phyloP scores from a whole-genome alignment of 495 filamentous ascomycete species.

The Choiromyces venosus region DNA sequence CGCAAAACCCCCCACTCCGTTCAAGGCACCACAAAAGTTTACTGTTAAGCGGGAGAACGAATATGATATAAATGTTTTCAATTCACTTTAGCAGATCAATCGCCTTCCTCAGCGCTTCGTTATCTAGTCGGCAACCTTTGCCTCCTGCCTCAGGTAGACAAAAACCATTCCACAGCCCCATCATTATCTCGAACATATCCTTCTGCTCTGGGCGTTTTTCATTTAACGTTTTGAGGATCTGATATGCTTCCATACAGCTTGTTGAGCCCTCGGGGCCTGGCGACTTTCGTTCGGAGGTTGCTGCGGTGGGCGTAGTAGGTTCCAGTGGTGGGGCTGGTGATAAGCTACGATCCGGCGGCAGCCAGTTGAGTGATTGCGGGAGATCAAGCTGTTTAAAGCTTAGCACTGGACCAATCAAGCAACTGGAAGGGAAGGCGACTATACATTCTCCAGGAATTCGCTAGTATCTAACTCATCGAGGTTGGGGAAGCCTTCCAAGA shows the following conservation, averaged over 20 bases:
- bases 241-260: slow-evolving; percentile 24
- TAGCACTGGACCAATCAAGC: not conserved
- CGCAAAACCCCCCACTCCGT: too few relatives aligned
- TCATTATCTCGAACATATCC: slow-evolving; percentile 31
- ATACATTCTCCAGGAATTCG: not conserved
- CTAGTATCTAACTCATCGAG: not conserved
- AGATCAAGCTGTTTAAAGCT: not conserved
- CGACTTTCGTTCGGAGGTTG: not conserved
- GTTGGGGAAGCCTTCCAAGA: not conserved
- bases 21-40: not conserved
- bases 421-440: not conserved
- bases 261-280: not conserved
- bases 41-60: not conserved
- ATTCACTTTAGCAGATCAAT: slow-evolving; percentile 19
- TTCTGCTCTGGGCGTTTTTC: slow-evolving; percentile 18
- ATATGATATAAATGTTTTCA: not conserved
- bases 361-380: not conserved
- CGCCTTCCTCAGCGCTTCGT: slow-evolving; percentile 17
- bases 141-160: slow-evolving; percentile 9
- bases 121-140: slow-evolving; percentile 26
- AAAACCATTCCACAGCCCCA: slow-evolving; percentile 29
- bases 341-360: not conserved
- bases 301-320: not conserved
- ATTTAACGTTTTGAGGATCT: slow-evolving; percentile 21
- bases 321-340: not conserved